Evolutionary conservation across 768 basidiomycete genomes (phyloP), one percentile per base, ranked within the genome.

Genomic region (Mycena indigotica): DNA sequence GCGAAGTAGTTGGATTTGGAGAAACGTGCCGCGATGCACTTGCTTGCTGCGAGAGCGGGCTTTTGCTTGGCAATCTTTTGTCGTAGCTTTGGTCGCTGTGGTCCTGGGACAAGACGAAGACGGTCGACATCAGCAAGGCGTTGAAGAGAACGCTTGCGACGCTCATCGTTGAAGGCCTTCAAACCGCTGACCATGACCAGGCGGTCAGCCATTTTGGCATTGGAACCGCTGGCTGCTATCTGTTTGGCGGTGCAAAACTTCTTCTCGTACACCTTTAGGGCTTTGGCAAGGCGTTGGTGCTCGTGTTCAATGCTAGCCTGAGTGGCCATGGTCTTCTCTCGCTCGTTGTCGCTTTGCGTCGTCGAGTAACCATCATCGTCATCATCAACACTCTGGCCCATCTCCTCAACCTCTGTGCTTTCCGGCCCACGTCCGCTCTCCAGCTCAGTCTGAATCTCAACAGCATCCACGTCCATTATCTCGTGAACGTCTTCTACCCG

Each of bases 1-100:
- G 60, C 60, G 21, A 21, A 62, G 51, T 58, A 62, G 5, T 24
- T 10, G 19, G 58, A 38, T 19, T 52, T 62, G 2, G 41, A 48
- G 13, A 52, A 56, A 0, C 39, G 46, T 8, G 8, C 16, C 3
- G 60, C 45, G 21, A 62, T 38, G 2, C 25, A 19, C 0, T 5
- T 0, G 21, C 60, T 62, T 8, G 56, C 60, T 17, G 51, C 29
- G 3, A n/a, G 10, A 0, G 54, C 10, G 1, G 56, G 60, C 15
- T 39, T 17, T 29, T 55, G 55, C 29, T 55, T 57, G n/a, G 29
- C 50, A 28, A 57, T 21, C 2, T 45, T 21, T 17, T 10, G 23
- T 44, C 50, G 41, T n/a, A 52, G 56, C 50, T 57, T 57, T 19
- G 50, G 38, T 23, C 45, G 40, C 44, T 52, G 56, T 19, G 50